These are phyloP conservation scores for Aspergillus tamarii DNA, from an alignment of 2,329 filamentous ascomycete genomes.

Conservation along the genomic window DNA sequence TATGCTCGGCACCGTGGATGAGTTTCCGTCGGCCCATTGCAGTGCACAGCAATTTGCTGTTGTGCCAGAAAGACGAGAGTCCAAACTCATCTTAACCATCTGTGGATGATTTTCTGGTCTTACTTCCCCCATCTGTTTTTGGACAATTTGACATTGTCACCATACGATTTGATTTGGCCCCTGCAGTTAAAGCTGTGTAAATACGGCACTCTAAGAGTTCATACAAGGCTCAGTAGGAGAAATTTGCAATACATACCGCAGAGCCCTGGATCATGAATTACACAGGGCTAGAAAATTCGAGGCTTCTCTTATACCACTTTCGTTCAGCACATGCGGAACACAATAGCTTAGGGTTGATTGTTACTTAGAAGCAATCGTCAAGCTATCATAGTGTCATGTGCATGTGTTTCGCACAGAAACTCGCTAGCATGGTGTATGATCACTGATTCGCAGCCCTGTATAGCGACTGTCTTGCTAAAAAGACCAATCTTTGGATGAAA, in stretches of 20 bases:
- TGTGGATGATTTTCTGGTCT: not conserved
- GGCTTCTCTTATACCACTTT: not conserved
- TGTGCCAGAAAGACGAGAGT: not conserved
- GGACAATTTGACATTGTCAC: not conserved
- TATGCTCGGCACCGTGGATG: not conserved
- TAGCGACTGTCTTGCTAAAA: slow-evolving; percentile 27
- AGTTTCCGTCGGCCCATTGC: not conserved
- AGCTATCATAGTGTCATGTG: not conserved
- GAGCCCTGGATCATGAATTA: not conserved
- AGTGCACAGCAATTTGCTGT: not conserved
- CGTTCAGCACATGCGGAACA: not conserved
- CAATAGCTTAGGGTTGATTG: not conserved
- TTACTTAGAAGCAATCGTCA: not conserved
- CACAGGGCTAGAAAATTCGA: not conserved
- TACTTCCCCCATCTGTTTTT: not conserved
- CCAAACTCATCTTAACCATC: not conserved
- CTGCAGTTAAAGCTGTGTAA: not conserved
- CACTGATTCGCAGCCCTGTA: not conserved
- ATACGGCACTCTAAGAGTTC: not conserved
- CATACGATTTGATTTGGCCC: not conserved
- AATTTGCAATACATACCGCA: not conserved
- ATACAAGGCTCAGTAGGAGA: not conserved
- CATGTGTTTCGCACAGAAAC: not conserved
- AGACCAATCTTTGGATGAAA: slow-evolving; percentile 23
- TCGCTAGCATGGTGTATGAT: not conserved